These are phyloP conservation scores for Cadophora sp. DNA, from an alignment of 2,329 filamentous ascomycete genomes.

Conservation along the genomic window DNA sequence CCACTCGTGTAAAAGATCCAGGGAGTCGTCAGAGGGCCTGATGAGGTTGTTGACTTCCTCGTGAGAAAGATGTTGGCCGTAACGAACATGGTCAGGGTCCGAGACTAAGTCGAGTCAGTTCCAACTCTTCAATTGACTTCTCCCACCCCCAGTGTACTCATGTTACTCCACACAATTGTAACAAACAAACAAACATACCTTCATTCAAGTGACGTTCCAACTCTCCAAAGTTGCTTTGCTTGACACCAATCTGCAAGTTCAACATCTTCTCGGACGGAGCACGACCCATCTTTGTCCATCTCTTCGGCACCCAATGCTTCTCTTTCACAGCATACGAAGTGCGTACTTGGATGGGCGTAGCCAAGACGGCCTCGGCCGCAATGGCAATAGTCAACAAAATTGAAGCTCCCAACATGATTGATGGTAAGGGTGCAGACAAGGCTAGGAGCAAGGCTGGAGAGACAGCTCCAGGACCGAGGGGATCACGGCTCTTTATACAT, in stretches of 20 bases:
- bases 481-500: slow-evolving; percentile 6
- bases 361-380: slow-evolving; percentile 32
- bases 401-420: slow-evolving; percentile 26
- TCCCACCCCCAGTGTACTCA: no score
- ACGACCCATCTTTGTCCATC: slow-evolving; percentile 56
- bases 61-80: slow-evolving; percentile 60
- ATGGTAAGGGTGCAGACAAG: not conserved
- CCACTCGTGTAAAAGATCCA: slow-evolving; percentile 61
- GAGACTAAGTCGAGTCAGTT: slow-evolving; percentile 50
- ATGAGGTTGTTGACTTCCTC: slow-evolving; percentile 61
- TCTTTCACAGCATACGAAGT: slow-evolving; percentile 62
- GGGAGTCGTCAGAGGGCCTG: slow-evolving; percentile 58
- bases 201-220: slow-evolving; percentile 62
- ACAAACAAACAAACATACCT: slow-evolving; percentile 45
- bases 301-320: slow-evolving; percentile 56
- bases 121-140: not conserved
- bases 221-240: slow-evolving; percentile 61
- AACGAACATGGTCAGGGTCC: slow-evolving; percentile 58
- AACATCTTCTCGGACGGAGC: slow-evolving; percentile 57
- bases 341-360: slow-evolving; percentile 47
- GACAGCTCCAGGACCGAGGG: not conserved
- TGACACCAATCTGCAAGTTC: slow-evolving; percentile 63
- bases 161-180: not conserved
- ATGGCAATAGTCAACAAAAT: slow-evolving; percentile 24
- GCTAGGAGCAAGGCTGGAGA: slow-evolving; percentile 13